Conservation (phyloP, 495 filamentous ascomycete genomes). For the Clohesyomyces aquaticus region DNA sequence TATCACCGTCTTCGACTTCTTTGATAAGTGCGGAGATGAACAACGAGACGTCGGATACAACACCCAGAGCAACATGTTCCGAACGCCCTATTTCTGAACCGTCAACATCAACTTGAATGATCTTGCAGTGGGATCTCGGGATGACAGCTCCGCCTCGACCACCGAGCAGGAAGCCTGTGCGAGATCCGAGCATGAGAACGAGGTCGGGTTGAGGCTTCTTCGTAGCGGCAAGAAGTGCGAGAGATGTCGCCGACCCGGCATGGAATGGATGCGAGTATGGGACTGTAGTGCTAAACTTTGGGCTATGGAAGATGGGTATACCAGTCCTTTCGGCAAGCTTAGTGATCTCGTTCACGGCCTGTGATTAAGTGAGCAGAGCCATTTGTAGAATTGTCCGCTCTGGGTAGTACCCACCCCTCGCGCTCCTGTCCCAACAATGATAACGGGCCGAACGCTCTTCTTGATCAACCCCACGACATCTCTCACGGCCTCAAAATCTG, state of each 20-base stretch:
- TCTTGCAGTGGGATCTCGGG: conserved; percentile 32
- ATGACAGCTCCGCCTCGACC: conserved; percentile 35
- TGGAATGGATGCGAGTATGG: conserved; percentile 31
- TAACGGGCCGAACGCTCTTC: conserved; percentile 30
- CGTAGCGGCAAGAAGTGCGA: conserved; percentile 26
- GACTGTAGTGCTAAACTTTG: conserved; percentile 32
- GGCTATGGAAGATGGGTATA: conserved; percentile 39
- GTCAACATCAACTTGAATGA: conserved; percentile 42
- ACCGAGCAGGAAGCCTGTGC: conserved; percentile 39
- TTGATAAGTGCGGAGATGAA: conserved; percentile 17
- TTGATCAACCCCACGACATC: conserved; percentile 22
- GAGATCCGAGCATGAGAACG: conserved; percentile 34
- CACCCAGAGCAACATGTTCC: conserved; percentile 34
- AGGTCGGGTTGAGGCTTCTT: conserved; percentile 33
- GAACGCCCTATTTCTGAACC: conserved; percentile 38
- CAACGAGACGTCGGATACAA: conserved; percentile 36
- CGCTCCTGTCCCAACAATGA: conserved; percentile 39
- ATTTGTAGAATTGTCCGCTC: too few relatives aligned
- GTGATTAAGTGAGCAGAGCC: not conserved
- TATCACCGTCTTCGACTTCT: not conserved
- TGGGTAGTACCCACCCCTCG: not conserved
- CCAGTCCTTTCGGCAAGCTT: conserved; percentile 30
- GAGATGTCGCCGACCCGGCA: conserved; percentile 20
- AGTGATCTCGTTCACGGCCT: conserved; percentile 28
- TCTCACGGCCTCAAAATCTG: conserved; percentile 32